A percentile compares a stretch with the other conserved stretches of the same genome.
phyloP scores from a whole-genome alignment of 768 basidiomycete species.

The Boletus subcaerulescens region DNA sequence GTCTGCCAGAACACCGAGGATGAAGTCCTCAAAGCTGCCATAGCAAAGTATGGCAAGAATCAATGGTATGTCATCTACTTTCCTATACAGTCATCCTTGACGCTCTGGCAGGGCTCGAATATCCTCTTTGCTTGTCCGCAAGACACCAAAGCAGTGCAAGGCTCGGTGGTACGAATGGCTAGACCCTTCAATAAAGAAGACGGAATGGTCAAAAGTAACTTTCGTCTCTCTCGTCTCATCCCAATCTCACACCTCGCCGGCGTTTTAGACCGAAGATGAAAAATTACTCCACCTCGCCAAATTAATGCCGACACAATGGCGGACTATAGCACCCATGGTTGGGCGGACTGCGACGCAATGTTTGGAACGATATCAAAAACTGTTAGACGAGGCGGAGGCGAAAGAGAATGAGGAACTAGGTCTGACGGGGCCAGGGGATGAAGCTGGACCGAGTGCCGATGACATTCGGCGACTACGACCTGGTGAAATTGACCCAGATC shows the following conservation, averaged over 20 bases:
- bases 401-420: slow-evolving; percentile 96
- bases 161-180: slow-evolving; percentile 99
- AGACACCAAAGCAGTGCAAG: slow-evolving; percentile 99
- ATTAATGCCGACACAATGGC: slow-evolving; percentile 99
- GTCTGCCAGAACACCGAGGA: slow-evolving; percentile 83
- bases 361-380: slow-evolving; percentile 95
- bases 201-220: slow-evolving; percentile 95
- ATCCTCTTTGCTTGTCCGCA: slow-evolving; percentile 93
- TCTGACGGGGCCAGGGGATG: slow-evolving; percentile 74
- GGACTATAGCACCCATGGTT: slow-evolving; percentile 97
- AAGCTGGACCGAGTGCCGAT: slow-evolving; percentile 85
- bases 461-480: slow-evolving; percentile 86
- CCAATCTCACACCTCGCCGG: background rate
- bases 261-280: slow-evolving; percentile 86
- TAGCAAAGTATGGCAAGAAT: slow-evolving; percentile 95
- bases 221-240: background rate
- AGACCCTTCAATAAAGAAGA: slow-evolving; percentile 99
- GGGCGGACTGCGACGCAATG: slow-evolving; percentile 98
- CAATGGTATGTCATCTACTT: slow-evolving; percentile 59
- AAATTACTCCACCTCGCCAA: slow-evolving; percentile 97
- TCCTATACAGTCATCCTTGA: background rate
- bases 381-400: slow-evolving; percentile 94
- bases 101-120: slow-evolving; percentile 78
- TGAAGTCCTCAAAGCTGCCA: slow-evolving; percentile 98
- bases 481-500: slow-evolving; percentile 98